A percentile compares a stretch with the other conserved stretches of the same genome.
Evolutionary conservation across 1,284 basidiomycete genomes (phyloP).

Genomic region (Melampsora occidentalis): DNA sequence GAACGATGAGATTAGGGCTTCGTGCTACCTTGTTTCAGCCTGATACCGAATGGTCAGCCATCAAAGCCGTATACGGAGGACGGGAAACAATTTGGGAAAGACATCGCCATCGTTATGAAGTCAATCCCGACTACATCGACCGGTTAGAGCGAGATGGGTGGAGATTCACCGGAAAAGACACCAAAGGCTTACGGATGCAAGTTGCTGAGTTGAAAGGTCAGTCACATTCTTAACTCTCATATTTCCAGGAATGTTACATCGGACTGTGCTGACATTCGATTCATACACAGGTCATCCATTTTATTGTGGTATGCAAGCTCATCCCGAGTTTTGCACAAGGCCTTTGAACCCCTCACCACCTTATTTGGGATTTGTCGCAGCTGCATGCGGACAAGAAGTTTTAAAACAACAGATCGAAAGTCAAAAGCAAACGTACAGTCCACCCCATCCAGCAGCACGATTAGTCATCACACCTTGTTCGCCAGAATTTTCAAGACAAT

Average conservation of each 20-base stretch:
- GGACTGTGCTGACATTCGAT: background rate
- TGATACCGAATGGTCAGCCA: constrained; percentile 63
- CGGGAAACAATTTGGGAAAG: constrained; percentile 86
- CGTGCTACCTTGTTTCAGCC: constrained; percentile 85
- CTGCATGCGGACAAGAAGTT: constrained; percentile 65
- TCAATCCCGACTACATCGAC: constrained; percentile 84
- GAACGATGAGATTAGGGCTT: constrained; percentile 94
- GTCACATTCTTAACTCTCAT: constrained; percentile 50
- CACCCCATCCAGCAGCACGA: constrained; percentile 57
- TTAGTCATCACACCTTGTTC: constrained; percentile 13
- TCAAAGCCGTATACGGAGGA: constrained; percentile 80
- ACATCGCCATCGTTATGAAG: constrained; percentile 95
- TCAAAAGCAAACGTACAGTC: constrained; percentile 61
- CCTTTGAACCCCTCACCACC: constrained; percentile 96
- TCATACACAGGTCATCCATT: constrained; percentile 74
- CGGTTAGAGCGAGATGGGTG: constrained; percentile 70
- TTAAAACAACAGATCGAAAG: constrained; percentile 72
- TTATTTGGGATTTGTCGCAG: constrained; percentile 93
- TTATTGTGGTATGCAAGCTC: constrained; percentile 92
- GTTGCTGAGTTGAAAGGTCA: constrained; percentile 78
- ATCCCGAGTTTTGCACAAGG: constrained; percentile 98
- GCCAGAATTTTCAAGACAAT: constrained; percentile 8
- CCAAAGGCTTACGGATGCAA: constrained; percentile 96
- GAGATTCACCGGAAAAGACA: constrained; percentile 87
- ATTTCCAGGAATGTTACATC: background rate